These are phyloP conservation scores for Plasmodium vinckei DNA, from an alignment of 169 alveolate species.

Conservation along the genomic window DNA sequence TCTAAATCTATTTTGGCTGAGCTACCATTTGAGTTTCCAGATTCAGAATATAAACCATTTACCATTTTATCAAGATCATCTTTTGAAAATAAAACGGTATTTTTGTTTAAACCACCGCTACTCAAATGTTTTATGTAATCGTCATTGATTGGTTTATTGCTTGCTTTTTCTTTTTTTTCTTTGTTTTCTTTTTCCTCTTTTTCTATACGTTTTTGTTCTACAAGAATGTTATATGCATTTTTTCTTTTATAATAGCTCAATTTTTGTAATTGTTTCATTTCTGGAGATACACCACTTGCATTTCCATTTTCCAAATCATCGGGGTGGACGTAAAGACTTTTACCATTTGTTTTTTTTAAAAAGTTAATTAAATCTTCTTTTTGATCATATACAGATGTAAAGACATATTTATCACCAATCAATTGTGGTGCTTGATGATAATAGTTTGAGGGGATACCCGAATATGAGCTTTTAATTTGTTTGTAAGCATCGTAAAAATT, in stretches of 20 bases:
- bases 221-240: conserved; percentile 35
- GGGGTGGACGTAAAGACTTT: not conserved
- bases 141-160: not conserved
- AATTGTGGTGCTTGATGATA: conserved; percentile 62
- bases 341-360: conserved; percentile 37
- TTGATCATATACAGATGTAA: conserved; percentile 60
- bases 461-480: conserved; percentile 65
- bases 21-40: too few species aligned
- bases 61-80: conserved; percentile 60
- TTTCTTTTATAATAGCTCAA: conserved; percentile 38
- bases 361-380: conserved; percentile 44
- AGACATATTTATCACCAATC: conserved; percentile 55
- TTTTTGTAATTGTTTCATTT: not conserved
- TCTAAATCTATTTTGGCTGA: too few species aligned
- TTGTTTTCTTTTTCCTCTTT: conserved; percentile 19
- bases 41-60: not conserved
- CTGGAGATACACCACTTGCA: not conserved
- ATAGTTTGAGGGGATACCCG: conserved; percentile 51
- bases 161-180: not conserved
- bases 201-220: conserved; percentile 18
- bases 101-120: conserved; percentile 5
- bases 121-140: not conserved
- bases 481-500: conserved; percentile 49
- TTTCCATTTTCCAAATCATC: not conserved
- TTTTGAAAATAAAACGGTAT: conserved; percentile 23